phyloP scores from a whole-genome alignment of 2,329 filamentous ascomycete species.

The Ophiostoma perfectum region DNA sequence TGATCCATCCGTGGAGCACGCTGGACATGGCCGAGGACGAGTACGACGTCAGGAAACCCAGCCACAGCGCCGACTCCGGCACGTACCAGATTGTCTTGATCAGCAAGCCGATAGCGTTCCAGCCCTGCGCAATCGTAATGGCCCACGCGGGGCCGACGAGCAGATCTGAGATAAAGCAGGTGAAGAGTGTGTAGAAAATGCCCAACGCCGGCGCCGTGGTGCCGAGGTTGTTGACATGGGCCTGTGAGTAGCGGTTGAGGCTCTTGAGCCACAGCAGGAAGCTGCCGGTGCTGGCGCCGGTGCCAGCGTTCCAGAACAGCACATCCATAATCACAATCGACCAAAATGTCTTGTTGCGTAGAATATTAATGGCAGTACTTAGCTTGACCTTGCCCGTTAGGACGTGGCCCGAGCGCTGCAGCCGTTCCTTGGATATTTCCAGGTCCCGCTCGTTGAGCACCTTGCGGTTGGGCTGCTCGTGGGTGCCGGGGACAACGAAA shows the following conservation, averaged over 20 bases:
- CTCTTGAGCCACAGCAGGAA: conserved; percentile 57
- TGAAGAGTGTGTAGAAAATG: conserved; percentile 50
- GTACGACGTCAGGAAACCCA: conserved; percentile 47
- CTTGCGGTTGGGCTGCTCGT: conserved; percentile 35
- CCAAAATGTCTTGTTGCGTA: conserved; percentile 40
- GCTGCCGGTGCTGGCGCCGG: conserved; percentile 43
- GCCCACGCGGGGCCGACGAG: conserved; percentile 49
- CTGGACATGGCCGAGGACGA: conserved; percentile 48
- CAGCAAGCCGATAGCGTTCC: conserved; percentile 50
- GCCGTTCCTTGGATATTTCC: background rate
- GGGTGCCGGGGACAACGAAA: conserved; percentile 45
- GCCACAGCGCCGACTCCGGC: conserved; percentile 49
- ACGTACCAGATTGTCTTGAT: conserved; percentile 53
- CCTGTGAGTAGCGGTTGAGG: conserved; percentile 29
- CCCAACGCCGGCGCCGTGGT: conserved; percentile 38
- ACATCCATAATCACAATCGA: conserved; percentile 34
- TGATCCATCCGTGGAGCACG: conserved; percentile 53
- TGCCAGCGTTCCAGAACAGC: conserved; percentile 52
- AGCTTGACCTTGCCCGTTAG: conserved; percentile 3
- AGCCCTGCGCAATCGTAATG: conserved; percentile 46
- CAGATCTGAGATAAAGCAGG: conserved; percentile 52
- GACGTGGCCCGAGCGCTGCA: conserved; percentile 10
- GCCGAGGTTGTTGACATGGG: conserved; percentile 22
- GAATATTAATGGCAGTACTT: conserved; percentile 32
- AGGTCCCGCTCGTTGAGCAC: conserved; percentile 31